Conservation (phyloP, 2,329 filamentous ascomycete species). For the Teratosphaeriaceae sp. region DNA sequence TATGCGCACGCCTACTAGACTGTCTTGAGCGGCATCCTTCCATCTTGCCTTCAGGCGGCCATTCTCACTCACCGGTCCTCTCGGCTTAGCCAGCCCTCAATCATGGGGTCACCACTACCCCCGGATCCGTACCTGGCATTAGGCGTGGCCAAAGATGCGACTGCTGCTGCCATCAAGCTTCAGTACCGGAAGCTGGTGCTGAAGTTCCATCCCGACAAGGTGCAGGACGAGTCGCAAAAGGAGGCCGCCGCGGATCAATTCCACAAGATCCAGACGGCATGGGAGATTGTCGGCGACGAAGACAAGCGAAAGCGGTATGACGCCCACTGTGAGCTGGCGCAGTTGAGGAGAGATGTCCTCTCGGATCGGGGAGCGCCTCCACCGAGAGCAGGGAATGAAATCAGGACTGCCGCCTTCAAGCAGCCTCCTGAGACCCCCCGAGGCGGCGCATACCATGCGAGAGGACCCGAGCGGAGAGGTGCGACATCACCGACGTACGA, state of each 20-base stretch:
- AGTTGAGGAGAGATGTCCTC: constrained; percentile 53
- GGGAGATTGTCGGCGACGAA: constrained; percentile 81
- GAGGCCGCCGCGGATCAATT: constrained; percentile 78
- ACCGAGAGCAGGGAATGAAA: constrained; percentile 5
- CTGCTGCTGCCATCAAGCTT: constrained; percentile 72
- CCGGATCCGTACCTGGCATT: constrained; percentile 82
- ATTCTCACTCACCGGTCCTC: not conserved
- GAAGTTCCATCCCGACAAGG: constrained; percentile 65
- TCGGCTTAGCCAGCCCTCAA: not conserved
- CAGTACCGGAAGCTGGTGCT: constrained; percentile 89
- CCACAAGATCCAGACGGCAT: constrained; percentile 85
- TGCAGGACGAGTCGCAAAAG: constrained; percentile 66
- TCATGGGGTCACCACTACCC: constrained; percentile 29
- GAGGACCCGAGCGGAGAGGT: constrained; percentile 13
- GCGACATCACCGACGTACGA: constrained; percentile 24
- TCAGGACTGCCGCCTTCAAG: constrained; percentile 23
- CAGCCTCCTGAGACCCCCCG: constrained; percentile 24
- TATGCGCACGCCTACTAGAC: not conserved
- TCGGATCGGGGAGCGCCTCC: constrained; percentile 26
- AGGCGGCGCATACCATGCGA: constrained; percentile 20
- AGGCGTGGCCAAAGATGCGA: constrained; percentile 63
- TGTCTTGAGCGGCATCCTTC: not conserved
- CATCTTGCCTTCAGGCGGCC: not conserved
- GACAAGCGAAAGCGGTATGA: constrained; percentile 69
- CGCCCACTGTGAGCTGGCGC: constrained; percentile 60